These are phyloP conservation scores for Helicostylum pulchrum DNA, from an alignment of 192 early-diverging fungal genomes.

Conservation along the genomic window DNA sequence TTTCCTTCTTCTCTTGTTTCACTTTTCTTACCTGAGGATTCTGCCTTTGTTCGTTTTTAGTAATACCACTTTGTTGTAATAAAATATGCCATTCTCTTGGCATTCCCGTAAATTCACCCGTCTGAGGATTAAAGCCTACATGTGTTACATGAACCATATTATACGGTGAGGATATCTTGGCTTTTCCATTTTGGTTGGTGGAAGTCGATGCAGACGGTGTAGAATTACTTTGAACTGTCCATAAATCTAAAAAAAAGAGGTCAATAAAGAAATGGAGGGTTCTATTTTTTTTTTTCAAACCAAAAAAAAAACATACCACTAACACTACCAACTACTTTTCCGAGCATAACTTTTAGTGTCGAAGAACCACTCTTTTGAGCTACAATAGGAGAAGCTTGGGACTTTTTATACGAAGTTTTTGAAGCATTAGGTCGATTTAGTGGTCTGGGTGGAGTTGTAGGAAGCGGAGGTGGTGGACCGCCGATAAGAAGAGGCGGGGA, in stretches of 20 bases:
- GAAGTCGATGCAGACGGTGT: background rate
- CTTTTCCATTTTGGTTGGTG: constrained; percentile 48
- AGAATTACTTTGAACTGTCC: constrained; percentile 7
- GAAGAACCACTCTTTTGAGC: constrained; percentile 18
- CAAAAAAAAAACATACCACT: constrained; percentile 33
- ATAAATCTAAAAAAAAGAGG: constrained; percentile 18
- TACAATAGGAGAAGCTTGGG: background rate
- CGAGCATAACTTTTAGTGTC: constrained; percentile 49
- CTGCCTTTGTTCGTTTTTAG: constrained; percentile 87
- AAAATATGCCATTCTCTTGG: constrained; percentile 92
- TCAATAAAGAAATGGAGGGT: background rate
- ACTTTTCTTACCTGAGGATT: constrained; percentile 73
- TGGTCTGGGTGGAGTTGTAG: constrained; percentile 3
- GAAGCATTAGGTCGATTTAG: background rate
- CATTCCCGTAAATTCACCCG: constrained; percentile 92
- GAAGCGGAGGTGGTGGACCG: background rate
- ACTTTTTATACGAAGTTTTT: background rate
- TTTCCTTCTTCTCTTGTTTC: background rate
- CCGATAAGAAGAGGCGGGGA: background rate
- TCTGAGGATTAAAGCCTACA: constrained; percentile 95
- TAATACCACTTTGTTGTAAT: constrained; percentile 90
- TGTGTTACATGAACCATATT: constrained; percentile 97
- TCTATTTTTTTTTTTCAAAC: background rate
- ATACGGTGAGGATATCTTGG: constrained; percentile 92
- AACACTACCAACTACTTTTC: constrained; percentile 47